Conservation (phyloP, 1,139 yeast genomes). For the Suhomyces chickasaworum region DNA sequence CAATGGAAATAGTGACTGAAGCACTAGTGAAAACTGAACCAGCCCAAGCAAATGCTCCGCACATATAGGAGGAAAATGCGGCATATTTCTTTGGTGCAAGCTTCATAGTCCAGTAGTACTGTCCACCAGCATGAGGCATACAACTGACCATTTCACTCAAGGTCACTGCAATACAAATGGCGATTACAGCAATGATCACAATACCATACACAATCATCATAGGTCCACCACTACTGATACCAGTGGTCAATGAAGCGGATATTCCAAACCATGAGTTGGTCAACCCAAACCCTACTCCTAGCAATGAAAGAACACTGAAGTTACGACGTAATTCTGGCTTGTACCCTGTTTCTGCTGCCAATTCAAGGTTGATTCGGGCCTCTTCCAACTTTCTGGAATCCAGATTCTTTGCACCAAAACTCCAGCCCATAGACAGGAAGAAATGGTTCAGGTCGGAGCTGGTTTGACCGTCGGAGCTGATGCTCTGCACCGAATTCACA, state of each 20-base stretch:
- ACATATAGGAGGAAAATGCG: constrained; percentile 50
- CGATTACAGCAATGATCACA: constrained; percentile 32
- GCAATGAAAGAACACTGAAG: constrained; percentile 55
- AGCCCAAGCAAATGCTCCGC: constrained; percentile 60
- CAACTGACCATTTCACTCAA: constrained; percentile 54
- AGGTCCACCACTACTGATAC: constrained; percentile 53
- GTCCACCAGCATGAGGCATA: constrained; percentile 62
- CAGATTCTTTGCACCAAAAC: constrained; percentile 2
- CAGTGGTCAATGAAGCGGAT: constrained; percentile 51
- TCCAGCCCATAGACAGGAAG: background rate
- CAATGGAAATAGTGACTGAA: constrained; percentile 54
- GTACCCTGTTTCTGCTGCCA: constrained; percentile 39
- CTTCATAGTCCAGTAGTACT: constrained; percentile 60
- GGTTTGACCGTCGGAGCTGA: constrained; percentile 22
- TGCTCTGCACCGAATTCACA: constrained; percentile 22
- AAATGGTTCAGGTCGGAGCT: background rate
- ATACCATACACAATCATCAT: constrained; percentile 50
- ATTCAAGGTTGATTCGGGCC: constrained; percentile 35
- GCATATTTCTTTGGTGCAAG: constrained; percentile 53
- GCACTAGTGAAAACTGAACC: constrained; percentile 60
- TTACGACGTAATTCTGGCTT: constrained; percentile 48
- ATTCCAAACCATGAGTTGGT: constrained; percentile 60
- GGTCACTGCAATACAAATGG: constrained; percentile 42
- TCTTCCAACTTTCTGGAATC: constrained; percentile 18
- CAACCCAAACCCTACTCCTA: constrained; percentile 53